Base-by-base conservation (phyloP, 2,329 filamentous ascomycete species). In the Tolypocladium sp. region DNA sequence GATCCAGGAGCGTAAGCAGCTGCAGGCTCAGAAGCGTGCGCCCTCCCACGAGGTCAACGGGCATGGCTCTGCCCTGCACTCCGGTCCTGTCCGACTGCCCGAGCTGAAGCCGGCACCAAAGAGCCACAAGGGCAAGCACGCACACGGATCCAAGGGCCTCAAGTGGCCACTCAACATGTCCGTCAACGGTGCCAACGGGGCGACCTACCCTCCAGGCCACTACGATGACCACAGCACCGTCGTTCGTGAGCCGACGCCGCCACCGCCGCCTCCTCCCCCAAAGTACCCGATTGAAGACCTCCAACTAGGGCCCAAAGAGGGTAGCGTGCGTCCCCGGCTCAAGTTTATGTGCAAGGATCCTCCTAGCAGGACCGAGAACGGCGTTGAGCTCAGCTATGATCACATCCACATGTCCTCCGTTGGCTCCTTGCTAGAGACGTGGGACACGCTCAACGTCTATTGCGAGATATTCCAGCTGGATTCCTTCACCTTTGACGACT, bases 361-460 rank as follows among this genome's bases (percentile, higher is more conserved):
- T 12, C 81, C 83, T 1, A 76, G 81, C 51, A 72, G 80, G 7
- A 74, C 77, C 22, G 65, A 64, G 1, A 63, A 66, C 17, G 52
- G 57, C 37, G 33, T 13, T 30, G 56, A 55, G 10, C 56, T 61
- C 3, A 52, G 63, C 2, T 61, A 65, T 15, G 62, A 68, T 20
- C 84, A 86, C 44, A 85, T 97, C 58, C 77, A 87, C 25, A 94
- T 93, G 85, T 86, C 89, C 66, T 93, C 91, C 4, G 84, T 97
- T n/a, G 92, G 92, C 0, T 82, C 86, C 2, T 77, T 97, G 20
- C 76, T 99, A 30, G 93, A 97, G 74, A 91, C 90, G 0, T 99
- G 94, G 94, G 92, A 97, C 67, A 97, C 92, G 0, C 80, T 99
- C 40, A 99, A 97, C 68, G 93, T 99, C n/a, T 97, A 97, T 70